Conservation (phyloP, 805 yeast species). For the Myxozyma vanderwaltii region DNA sequence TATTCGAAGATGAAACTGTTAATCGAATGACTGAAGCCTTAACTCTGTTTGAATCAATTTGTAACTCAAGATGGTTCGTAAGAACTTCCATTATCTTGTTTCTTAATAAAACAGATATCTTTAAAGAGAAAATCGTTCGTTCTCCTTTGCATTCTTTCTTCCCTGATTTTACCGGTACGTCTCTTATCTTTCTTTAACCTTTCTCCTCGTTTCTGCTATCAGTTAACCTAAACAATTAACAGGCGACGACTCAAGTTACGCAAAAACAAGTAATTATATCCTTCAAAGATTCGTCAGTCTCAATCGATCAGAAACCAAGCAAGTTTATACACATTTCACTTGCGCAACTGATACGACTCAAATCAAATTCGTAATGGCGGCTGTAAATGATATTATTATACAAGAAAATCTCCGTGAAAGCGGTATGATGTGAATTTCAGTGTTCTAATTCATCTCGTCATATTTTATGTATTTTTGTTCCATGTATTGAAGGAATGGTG, state of each 20-base stretch:
- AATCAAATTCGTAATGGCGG: conserved; percentile 87
- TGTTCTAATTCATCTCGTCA: no score
- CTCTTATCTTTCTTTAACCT: no score
- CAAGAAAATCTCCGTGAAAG: conserved; percentile 74
- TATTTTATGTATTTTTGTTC: not conserved
- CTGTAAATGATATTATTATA: conserved; percentile 88
- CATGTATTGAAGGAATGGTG: not conserved
- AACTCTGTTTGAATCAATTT: conserved; percentile 75
- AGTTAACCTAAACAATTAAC: not conserved
- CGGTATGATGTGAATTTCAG: conserved; percentile 23
- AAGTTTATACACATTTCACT: conserved; percentile 88
- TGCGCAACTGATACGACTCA: conserved; percentile 92
- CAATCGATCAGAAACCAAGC: conserved; percentile 63
- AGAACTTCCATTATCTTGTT: conserved; percentile 88
- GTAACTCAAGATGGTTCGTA: conserved; percentile 82
- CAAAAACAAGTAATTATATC: conserved; percentile 70
- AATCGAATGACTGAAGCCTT: conserved; percentile 91
- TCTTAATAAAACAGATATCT: conserved; percentile 82
- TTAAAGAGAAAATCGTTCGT: conserved; percentile 63
- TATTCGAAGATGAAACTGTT: conserved; percentile 86
- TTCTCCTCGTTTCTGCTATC: not conserved
- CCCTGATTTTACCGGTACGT: conserved; percentile 60
- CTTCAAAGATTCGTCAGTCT: conserved; percentile 65
- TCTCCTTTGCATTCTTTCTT: conserved; percentile 67
- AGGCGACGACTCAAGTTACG: conserved; percentile 65